Conservation (phyloP, 306 rosid species). For the Sphenostylis stenocarpa region DNA sequence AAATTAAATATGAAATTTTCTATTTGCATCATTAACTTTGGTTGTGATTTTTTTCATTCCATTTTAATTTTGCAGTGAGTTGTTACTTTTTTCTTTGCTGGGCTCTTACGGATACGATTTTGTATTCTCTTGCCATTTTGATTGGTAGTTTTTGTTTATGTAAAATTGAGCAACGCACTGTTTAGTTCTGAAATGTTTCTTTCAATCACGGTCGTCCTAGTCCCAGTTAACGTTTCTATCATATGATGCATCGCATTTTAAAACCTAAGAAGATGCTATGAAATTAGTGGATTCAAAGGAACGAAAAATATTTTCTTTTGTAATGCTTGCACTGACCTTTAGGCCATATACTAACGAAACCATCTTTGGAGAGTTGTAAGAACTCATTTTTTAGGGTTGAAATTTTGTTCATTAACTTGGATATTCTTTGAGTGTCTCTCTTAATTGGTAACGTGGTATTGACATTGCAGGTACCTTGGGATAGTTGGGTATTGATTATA, state of each 20-base stretch:
- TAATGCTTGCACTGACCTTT: background rate
- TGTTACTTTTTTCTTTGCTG: background rate
- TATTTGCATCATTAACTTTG: background rate
- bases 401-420: background rate
- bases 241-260: background rate
- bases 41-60: background rate
- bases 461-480: constrained; percentile 10
- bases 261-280: background rate
- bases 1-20: background rate
- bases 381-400: background rate
- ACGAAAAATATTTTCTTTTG: background rate
- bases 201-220: background rate
- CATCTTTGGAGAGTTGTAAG: background rate
- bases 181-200: background rate
- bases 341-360: background rate
- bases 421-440: background rate
- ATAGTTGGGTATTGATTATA: constrained; percentile 16
- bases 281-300: background rate
- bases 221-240: background rate
- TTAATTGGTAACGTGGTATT: constrained; percentile 15
- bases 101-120: background rate
- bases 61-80: background rate
- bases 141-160: background rate
- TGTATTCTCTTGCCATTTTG: background rate
- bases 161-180: background rate